Evolutionary conservation across 148 eudicot species (phyloP).

Genomic region (Rhododendron kiyosumense): DNA sequence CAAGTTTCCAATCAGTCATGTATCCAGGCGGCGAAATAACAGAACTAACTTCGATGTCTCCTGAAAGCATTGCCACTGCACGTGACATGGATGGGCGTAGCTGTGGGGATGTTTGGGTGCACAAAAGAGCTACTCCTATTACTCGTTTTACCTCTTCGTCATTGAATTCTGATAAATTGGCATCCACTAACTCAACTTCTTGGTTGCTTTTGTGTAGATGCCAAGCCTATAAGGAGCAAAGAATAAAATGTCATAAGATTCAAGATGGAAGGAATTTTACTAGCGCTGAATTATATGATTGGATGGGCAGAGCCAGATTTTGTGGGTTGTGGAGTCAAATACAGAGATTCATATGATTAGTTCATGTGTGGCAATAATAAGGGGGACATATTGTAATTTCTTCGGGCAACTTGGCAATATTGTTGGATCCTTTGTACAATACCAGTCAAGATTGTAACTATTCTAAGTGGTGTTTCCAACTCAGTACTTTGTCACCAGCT

Average conservation of each 20-base stretch:
- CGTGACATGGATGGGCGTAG: conserved; percentile 88
- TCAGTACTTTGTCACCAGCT: no score
- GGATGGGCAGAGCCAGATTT: not conserved
- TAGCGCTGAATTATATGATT: not conserved
- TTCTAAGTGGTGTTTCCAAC: no score
- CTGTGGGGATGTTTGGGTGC: conserved; percentile 81
- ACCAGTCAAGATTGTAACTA: no score
- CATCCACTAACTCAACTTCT: conserved; percentile 57
- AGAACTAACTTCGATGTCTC: conserved; percentile 54
- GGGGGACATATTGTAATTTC: not conserved
- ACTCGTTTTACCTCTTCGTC: conserved; percentile 59
- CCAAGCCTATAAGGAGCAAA: conserved; percentile 48
- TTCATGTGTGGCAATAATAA: not conserved
- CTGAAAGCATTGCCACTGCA: conserved; percentile 71
- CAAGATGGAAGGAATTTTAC: not conserved
- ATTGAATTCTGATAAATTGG: conserved; percentile 34
- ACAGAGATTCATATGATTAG: not conserved
- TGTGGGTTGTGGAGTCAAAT: not conserved
- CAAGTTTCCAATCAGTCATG: conserved; percentile 61
- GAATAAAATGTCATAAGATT: not conserved
- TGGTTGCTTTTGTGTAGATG: conserved; percentile 53
- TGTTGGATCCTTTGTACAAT: no score
- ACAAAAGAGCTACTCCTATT: conserved; percentile 61
- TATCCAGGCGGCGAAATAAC: conserved; percentile 68
- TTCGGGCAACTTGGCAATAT: no score